A percentile compares a stretch with the other conserved stretches of the same genome.
Conservation (phyloP, 2,329 filamentous ascomycete genomes). For the Periconia sp. region DNA sequence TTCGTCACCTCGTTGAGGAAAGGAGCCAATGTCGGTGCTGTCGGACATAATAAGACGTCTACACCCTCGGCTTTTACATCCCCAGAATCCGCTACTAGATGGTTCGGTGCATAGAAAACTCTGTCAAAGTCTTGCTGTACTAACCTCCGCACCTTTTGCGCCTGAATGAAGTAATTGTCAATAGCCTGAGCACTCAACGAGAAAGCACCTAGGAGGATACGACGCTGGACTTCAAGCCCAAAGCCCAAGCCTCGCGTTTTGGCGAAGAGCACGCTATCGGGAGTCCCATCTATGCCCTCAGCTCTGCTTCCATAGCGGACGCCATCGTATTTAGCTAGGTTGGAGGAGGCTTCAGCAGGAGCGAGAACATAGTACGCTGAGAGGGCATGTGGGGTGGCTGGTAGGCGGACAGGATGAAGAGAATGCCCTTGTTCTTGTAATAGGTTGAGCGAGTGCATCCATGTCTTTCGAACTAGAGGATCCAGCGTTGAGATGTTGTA, state of each 20-base stretch:
- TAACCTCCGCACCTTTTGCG: conserved; percentile 82
- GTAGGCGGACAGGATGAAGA: conserved; percentile 78
- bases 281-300: conserved; percentile 60
- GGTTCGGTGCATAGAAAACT: conserved; percentile 74
- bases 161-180: conserved; percentile 96
- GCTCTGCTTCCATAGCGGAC: conserved; percentile 81
- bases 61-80: conserved; percentile 63
- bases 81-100: conserved; percentile 62
- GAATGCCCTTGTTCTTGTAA: conserved; percentile 71
- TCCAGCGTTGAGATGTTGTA: conserved; percentile 89
- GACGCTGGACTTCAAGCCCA: conserved; percentile 81
- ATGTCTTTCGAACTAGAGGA: conserved; percentile 70
- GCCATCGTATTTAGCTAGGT: conserved; percentile 95
- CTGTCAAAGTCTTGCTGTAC: conserved; percentile 87
- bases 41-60: conserved; percentile 87
- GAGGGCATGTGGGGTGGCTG: conserved; percentile 82
- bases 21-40: conserved; percentile 78
- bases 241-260: conserved; percentile 76
- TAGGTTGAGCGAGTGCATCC: conserved; percentile 66
- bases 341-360: conserved; percentile 92
- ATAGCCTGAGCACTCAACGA: conserved; percentile 88
- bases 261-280: conserved; percentile 67
- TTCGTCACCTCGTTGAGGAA: conserved; percentile 62
- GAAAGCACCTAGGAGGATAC: conserved; percentile 89
- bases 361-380: conserved; percentile 96